Percentiles rank a stretch among this genome's conserved stretches.
phyloP scores from a whole-genome alignment of 176 grass and related monocot species.

The Elymus sibiricus region DNA sequence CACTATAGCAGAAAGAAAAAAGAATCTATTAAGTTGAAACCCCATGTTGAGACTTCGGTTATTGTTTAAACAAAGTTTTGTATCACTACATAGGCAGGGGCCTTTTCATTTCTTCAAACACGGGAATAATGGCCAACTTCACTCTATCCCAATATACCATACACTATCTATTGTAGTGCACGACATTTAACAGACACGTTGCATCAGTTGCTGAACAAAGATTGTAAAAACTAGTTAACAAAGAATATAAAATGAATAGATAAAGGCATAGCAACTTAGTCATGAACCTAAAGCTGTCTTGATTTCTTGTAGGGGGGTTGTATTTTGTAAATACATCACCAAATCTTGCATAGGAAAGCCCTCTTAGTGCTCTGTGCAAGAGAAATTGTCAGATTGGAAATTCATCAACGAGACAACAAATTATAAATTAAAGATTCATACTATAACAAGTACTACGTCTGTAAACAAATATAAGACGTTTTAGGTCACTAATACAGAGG shows the following conservation, averaged over 20 bases:
- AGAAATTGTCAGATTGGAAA: conserved; percentile 15
- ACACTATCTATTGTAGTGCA: conserved; percentile 12
- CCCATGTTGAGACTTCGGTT: background rate
- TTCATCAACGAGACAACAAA: conserved; percentile 3
- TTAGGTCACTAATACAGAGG: too few relatives aligned
- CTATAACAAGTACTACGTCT: conserved; percentile 27
- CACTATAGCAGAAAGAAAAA: background rate
- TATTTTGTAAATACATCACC: conserved; percentile 96
- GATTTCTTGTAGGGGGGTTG: conserved; percentile 61
- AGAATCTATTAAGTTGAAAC: conserved; percentile 8
- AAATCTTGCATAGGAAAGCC: conserved; percentile 89
- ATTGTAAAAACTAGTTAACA: background rate
- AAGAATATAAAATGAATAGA: conserved; percentile 14
- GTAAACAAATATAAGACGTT: too few relatives aligned
- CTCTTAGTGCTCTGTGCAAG: conserved; percentile 67
- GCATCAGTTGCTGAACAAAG: background rate
- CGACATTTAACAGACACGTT: background rate
- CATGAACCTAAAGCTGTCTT: conserved; percentile 70
- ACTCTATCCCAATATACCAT: background rate
- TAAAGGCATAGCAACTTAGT: conserved; percentile 12
- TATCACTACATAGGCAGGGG: background rate
- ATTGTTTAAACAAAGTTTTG: background rate
- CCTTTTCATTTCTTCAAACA: background rate
- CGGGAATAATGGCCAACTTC: background rate
- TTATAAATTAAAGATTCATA: background rate